These are phyloP conservation scores for Ustulina deusta DNA, from an alignment of 2,329 filamentous ascomycete species.

Conservation along the genomic window DNA sequence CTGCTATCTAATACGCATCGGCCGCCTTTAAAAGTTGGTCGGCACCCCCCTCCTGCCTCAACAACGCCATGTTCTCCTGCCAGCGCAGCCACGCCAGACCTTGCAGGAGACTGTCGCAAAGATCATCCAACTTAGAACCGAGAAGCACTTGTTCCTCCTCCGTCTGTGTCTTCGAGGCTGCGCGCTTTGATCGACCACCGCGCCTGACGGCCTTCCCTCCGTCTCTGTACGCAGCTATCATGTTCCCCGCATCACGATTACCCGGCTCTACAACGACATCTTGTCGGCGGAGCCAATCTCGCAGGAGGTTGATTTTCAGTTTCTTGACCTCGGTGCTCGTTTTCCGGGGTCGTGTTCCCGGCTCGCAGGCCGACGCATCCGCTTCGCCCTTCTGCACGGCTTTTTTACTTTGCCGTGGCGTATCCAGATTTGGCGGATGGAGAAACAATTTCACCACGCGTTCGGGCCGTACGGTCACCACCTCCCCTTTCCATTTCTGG, in stretches of 20 bases:
- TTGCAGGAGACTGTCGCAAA: conserved; percentile 84
- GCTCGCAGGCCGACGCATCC: conserved; percentile 19
- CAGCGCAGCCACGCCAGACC: conserved; percentile 82
- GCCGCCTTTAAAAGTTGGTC: conserved; percentile 33
- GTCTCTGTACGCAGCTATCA: conserved; percentile 32
- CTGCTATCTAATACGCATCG: too few species aligned
- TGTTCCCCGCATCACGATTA: conserved; percentile 28
- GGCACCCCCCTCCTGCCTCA: conserved; percentile 49
- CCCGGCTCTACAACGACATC: conserved; percentile 39
- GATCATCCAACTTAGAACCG: conserved; percentile 77
- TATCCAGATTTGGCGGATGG: neutral
- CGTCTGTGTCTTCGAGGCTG: conserved; percentile 44
- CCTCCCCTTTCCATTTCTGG: conserved; percentile 56
- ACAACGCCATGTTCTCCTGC: conserved; percentile 68
- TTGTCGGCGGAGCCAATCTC: conserved; percentile 60
- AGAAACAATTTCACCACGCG: conserved; percentile 47
- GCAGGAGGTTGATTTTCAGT: conserved; percentile 73
- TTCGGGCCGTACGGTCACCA: conserved; percentile 57
- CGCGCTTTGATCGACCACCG: conserved; percentile 17
- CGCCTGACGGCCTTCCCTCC: conserved; percentile 5
- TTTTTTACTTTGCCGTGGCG: neutral
- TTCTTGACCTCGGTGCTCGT: conserved; percentile 62
- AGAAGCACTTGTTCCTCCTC: conserved; percentile 32
- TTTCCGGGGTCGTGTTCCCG: conserved; percentile 42
- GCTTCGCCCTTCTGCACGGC: conserved; percentile 37